Evolutionary conservation across 140 eudicot species (phyloP).

Genomic region (Stevia rebaudiana): DNA sequence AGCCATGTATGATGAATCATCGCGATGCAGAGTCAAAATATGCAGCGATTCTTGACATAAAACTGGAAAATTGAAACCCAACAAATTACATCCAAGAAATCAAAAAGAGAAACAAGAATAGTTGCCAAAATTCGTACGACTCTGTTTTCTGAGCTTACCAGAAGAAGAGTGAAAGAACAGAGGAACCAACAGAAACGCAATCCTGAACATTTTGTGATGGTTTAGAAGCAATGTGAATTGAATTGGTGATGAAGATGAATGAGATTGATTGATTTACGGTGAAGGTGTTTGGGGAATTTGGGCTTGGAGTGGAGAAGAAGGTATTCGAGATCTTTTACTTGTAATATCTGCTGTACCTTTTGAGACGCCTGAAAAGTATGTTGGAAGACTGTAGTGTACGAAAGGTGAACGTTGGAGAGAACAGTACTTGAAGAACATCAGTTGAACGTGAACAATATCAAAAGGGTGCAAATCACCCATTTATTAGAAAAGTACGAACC

Average conservation of each 20-base stretch:
- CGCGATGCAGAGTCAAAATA: slow-evolving; percentile 31
- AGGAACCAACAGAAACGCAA: slow-evolving; percentile 22
- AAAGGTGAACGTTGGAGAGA: neutral
- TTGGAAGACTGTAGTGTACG: neutral
- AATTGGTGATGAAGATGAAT: slow-evolving; percentile 2
- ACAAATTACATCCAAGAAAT: neutral
- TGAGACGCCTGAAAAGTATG: neutral
- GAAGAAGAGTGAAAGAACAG: slow-evolving; percentile 34
- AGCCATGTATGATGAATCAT: slow-evolving; percentile 17
- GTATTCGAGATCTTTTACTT: slow-evolving; percentile 12
- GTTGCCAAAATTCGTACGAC: neutral
- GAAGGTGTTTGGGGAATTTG: slow-evolving; percentile 18
- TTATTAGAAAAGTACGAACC: no score
- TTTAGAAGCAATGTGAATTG: neutral
- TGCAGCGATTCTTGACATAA: slow-evolving; percentile 51
- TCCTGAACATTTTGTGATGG: slow-evolving; percentile 28
- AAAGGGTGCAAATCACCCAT: neutral
- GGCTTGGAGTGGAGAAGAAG: slow-evolving; percentile 35
- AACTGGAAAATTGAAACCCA: slow-evolving; percentile 28
- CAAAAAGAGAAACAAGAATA: neutral
- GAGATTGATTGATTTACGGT: slow-evolving; percentile 14
- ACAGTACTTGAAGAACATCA: neutral
- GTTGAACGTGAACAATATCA: neutral
- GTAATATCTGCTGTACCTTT: slow-evolving; percentile 30
- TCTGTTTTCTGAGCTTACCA: slow-evolving; percentile 25